Percentiles rank a stretch among this genome's conserved stretches.
Conservation (phyloP, 108 stramenopile species). For the Nannochloropsis salina region DNA sequence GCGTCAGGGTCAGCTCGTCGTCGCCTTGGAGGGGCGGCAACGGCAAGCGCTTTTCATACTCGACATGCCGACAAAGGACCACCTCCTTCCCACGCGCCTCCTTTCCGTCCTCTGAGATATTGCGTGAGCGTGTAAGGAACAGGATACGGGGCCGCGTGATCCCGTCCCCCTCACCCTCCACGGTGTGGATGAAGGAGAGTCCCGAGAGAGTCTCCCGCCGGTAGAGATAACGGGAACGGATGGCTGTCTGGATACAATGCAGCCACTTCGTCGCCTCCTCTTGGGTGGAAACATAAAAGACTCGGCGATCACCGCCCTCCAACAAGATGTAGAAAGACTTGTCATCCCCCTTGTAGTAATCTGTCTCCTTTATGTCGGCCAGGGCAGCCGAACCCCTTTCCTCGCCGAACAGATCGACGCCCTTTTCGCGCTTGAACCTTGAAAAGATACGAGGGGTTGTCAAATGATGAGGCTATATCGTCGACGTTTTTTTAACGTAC, state of each 20-base stretch:
- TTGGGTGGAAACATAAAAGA: background rate
- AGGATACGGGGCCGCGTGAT: background rate
- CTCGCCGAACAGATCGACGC: constrained; percentile 31
- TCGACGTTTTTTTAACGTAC: no score
- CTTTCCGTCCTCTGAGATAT: background rate
- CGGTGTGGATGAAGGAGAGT: background rate
- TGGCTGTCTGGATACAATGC: background rate
- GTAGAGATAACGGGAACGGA: background rate
- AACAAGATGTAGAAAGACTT: background rate
- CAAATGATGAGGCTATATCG: no score
- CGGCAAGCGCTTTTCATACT: constrained; percentile 22
- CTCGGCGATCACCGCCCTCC: background rate
- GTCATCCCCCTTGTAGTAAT: background rate
- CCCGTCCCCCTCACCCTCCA: background rate
- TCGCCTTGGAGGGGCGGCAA: constrained; percentile 23
- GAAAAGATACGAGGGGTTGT: no score
- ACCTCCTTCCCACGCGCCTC: background rate
- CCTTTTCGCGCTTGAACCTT: constrained; percentile 35
- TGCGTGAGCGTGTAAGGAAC: background rate
- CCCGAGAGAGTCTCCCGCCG: background rate
- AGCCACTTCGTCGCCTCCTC: background rate
- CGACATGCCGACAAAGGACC: background rate
- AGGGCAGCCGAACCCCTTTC: constrained; percentile 28
- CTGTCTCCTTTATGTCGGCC: background rate
- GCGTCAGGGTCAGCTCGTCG: background rate